These are phyloP conservation scores for Pouteria glomerata DNA, from an alignment of 148 eudicot species.

Conservation along the genomic window DNA sequence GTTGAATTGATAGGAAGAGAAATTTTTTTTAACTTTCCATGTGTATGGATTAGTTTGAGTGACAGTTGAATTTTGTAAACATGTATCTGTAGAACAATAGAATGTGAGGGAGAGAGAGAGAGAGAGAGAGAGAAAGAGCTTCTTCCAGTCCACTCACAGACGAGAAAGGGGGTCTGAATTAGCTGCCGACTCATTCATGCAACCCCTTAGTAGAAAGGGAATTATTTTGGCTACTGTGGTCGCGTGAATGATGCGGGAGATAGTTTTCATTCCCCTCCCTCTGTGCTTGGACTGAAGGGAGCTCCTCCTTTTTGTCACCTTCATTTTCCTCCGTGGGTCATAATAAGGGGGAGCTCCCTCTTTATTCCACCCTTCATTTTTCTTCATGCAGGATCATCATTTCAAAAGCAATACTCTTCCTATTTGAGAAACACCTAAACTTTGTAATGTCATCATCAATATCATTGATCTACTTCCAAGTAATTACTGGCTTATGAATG, in stretches of 20 bases:
- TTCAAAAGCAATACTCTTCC: background rate
- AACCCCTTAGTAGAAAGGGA: constrained; percentile 65
- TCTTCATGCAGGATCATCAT: background rate
- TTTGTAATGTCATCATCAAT: no score
- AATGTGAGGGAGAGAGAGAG: no score
- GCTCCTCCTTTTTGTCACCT: constrained; percentile 72
- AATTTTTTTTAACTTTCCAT: background rate
- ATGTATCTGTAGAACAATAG: no score
- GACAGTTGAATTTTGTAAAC: background rate
- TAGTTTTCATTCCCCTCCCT: constrained; percentile 69
- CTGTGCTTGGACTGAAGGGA: constrained; percentile 99
- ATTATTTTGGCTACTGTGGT: constrained; percentile 63
- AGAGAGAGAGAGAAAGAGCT: constrained; percentile 68
- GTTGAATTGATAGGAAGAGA: background rate
- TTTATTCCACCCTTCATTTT: constrained; percentile 25
- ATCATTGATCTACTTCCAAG: no score
- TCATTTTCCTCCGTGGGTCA: no score
- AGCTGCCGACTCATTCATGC: constrained; percentile 99
- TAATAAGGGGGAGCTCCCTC: constrained; percentile 74
- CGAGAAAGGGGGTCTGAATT: constrained; percentile 61
- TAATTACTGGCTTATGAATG: no score
- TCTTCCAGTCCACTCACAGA: constrained; percentile 99
- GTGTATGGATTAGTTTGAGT: background rate
- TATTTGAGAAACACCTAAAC: no score
- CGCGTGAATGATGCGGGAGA: constrained; percentile 99